Base-by-base conservation (phyloP, 495 filamentous ascomycete genomes). In the Penicillium ochrochloron region DNA sequence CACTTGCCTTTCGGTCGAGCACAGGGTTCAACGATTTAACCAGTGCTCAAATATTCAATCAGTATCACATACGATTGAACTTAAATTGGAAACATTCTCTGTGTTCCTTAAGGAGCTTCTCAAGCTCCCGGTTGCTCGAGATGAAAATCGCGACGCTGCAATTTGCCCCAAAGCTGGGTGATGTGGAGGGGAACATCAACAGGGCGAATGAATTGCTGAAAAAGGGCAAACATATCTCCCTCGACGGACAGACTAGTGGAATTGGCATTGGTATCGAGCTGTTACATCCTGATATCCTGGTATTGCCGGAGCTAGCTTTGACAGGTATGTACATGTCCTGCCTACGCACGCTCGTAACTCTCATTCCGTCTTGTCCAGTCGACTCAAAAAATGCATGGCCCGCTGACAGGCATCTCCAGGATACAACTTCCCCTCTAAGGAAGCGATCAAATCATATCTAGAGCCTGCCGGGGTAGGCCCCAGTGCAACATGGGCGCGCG, bases 271-370 rank as follows among this genome's bases (percentile, higher is more conserved):
- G 69, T 14, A 57, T 76, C 17, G 74, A 79, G 12, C n/a, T 59
- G 5, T 60, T 78, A 42, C 70, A 61, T 50, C 72, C 73, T 33
- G 81, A 84, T 68, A 75, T 97, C 48, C 82, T 97, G 17, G 86
- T 97, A 14, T 78, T 98, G 58, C 92, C 93, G 12, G 94, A 98
- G 77, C 75, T 97, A 76, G 92, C 94, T 17, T 92, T 98, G 71
- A 86, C 92, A 56, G 93, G 92, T 92, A 82, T 66, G 85, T 79
- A 17, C 23, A 15, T 44, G 34, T 35, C 11, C 14, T 37, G 1
- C 3, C 9, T 37, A 37, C 34, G 35, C 19, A 23, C 11, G 23
- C 35, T 9, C 10, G n/a, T 15, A 34, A 6, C 37, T 48, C 19
- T 10, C 33, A 39, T 42, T 39, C 37, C 31, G 9, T 44, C 37